Conservation (phyloP, 441 rosid genomes). For the Manihot esculenta region DNA sequence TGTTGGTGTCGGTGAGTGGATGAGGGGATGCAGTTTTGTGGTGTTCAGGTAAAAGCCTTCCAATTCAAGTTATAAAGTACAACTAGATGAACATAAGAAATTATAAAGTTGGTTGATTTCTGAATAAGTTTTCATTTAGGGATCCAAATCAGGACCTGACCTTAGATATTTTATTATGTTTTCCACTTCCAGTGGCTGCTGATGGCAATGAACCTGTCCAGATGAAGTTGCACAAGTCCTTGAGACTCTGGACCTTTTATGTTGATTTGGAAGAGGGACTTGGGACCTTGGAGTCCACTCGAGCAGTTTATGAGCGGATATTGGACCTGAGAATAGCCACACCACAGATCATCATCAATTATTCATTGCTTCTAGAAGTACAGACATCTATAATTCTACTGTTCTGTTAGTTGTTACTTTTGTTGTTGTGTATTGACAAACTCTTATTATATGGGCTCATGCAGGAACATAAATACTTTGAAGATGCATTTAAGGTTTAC, state of each 20-base stretch:
- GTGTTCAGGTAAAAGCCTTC: neutral
- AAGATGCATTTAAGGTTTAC: constrained; percentile 97
- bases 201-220: constrained; percentile 93
- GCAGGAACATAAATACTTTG: constrained; percentile 81
- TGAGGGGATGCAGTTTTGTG: neutral
- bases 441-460: constrained; percentile 20
- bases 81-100: neutral
- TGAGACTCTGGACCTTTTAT: constrained; percentile 93
- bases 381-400: constrained; percentile 9
- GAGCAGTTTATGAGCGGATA: constrained; percentile 87
- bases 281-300: constrained; percentile 87
- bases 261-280: constrained; percentile 95
- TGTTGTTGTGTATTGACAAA: constrained; percentile 4
- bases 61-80: no score
- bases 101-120: neutral
- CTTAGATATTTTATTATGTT: neutral
- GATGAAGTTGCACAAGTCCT: constrained; percentile 83
- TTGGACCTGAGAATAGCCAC: constrained; percentile 91
- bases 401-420: neutral
- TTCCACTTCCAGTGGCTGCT: constrained; percentile 61
- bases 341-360: constrained; percentile 86
- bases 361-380: constrained; percentile 76
- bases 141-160: constrained; percentile 15
- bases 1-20: no score
- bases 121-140: neutral